These are phyloP conservation scores for Phytophthora ohioensis DNA, from an alignment of 352 stramenopile genomes.

Conservation along the genomic window DNA sequence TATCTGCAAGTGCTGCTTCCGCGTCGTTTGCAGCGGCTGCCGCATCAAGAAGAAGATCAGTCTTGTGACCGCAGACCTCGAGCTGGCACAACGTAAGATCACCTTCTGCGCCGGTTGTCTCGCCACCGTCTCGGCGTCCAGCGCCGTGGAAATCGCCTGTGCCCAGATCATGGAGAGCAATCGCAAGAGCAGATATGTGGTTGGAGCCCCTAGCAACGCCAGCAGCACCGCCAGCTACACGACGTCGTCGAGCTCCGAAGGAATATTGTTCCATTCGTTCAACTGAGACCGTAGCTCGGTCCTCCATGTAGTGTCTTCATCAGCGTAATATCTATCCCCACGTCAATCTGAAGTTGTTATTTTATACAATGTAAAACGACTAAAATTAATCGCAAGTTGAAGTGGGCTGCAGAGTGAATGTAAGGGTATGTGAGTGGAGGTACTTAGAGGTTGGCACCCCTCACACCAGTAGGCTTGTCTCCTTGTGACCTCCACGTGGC, in stretches of 20 bases:
- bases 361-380: too few relatives aligned
- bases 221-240: conserved; percentile 24
- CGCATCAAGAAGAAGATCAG: conserved; percentile 44
- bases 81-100: conserved; percentile 37
- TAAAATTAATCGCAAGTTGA: conserved; percentile 5
- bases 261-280: conserved; percentile 25
- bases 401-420: conserved; percentile 3
- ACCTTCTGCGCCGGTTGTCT: conserved; percentile 34
- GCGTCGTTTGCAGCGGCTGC: conserved; percentile 34
- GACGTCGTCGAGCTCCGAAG: conserved; percentile 31
- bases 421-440: too few relatives aligned
- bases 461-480: background rate
- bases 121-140: conserved; percentile 29
- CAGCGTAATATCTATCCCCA: too few relatives aligned
- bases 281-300: conserved; percentile 2
- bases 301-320: too few relatives aligned
- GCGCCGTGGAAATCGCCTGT: conserved; percentile 29
- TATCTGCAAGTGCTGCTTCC: conserved; percentile 40
- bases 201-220: conserved; percentile 6
- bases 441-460: background rate
- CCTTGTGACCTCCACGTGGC: background rate
- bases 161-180: conserved; percentile 26
- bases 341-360: too few relatives aligned
- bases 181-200: conserved; percentile 23
- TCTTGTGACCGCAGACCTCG: conserved; percentile 34